A percentile compares a stretch with the other conserved stretches of the same genome.
These are phyloP conservation scores for Penicillium sp. DNA, from an alignment of 2,329 filamentous ascomycete species.

Conservation along the genomic window DNA sequence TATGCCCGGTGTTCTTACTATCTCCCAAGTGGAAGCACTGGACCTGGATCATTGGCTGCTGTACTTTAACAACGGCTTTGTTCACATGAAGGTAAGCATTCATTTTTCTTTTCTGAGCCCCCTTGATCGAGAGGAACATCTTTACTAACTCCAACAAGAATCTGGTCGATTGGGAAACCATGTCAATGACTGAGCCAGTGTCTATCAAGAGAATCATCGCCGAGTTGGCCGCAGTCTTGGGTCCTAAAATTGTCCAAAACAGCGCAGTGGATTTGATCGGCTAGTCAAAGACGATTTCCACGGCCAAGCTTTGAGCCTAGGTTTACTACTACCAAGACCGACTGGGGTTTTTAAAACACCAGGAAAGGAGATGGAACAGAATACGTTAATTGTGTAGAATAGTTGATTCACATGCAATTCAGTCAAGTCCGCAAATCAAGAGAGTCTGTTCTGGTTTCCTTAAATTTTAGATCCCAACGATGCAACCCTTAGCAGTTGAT, in stretches of 20 bases:
- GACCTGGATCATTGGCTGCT: constrained; percentile 48
- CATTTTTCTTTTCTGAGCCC: background rate
- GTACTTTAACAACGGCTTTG: constrained; percentile 41
- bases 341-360: too few species aligned
- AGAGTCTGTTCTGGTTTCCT: background rate
- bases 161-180: constrained; percentile 48
- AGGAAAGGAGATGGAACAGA: background rate
- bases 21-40: constrained; percentile 43
- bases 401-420: background rate
- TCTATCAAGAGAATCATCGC: constrained; percentile 50
- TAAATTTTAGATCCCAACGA: background rate
- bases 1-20: constrained; percentile 49
- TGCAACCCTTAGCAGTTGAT: background rate
- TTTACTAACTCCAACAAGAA: constrained; percentile 34
- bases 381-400: background rate
- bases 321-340: background rate
- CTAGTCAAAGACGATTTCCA: constrained; percentile 14
- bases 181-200: constrained; percentile 43
- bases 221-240: constrained; percentile 48
- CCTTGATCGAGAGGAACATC: background rate
- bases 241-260: constrained; percentile 43
- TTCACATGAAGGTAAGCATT: constrained; percentile 44
- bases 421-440: background rate
- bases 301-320: background rate
- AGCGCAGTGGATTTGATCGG: constrained; percentile 44